Base-by-base conservation (phyloP, 768 basidiomycete species). In the Lenzites betulinus region DNA sequence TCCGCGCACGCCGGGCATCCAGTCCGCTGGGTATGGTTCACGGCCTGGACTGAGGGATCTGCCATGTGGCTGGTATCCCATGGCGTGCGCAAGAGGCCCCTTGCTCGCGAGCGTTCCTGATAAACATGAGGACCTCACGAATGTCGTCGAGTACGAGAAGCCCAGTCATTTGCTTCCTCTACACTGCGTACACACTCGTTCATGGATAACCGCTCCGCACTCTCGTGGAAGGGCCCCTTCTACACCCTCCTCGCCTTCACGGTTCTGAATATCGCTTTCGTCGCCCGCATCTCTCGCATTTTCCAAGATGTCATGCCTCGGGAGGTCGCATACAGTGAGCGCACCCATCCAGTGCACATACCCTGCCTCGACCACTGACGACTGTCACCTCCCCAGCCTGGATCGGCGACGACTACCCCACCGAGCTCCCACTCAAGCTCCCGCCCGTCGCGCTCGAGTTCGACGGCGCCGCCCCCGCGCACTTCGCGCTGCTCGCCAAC, bases 401-500 rank as follows among this genome's bases (percentile, higher is more conserved):
- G 58, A 46, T 71, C 22, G 72, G 70, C 18, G 63, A 70, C 70
- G 53, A 60, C 54, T 50, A 25, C 38, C 59, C 73, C 18, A 63
- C 73, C 13, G 69, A 71, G 22, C 67, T 74, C 0, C 73, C 74
- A 0, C 6, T 74, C 30, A 54, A 64, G 9, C 54, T 74, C 36
- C 73, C 73, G 4, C 51, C 62, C 12, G 70, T 68, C 11, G 68
- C 70, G 15, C 66, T 73, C 59, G 67, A 61, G 33, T 63, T 74
- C 53, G 63, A 62, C 23, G 58, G 18, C 15, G 13, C 62, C 1
- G 67, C 73, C 28, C 55, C 62, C 6, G 69, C 49, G 1, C 70
- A 70, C 43, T 75, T 75, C 55, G 67, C 68, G 3, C 70, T 76
- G 16, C 67, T 68, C 55, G 63, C 73, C 61, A 73, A 76, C 54